phyloP scores from a whole-genome alignment of 106 monocot species.

The Dioscorea alata region DNA sequence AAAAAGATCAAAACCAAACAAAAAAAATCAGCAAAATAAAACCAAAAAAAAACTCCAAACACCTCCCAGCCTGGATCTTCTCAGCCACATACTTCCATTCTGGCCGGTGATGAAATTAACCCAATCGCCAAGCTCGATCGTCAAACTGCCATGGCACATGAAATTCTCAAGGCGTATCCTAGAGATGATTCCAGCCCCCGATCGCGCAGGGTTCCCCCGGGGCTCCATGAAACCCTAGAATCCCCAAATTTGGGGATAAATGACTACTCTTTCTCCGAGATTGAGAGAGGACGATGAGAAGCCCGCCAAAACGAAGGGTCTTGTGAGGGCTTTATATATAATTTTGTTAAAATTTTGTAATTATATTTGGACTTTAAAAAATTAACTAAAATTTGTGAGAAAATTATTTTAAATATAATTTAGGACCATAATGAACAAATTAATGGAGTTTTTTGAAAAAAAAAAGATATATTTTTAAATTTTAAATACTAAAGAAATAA shows the following conservation, averaged over 20 bases:
- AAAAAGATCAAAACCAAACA: neutral
- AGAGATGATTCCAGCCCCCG: conserved; percentile 61
- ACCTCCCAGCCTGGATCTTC: neutral
- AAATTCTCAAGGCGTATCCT: conserved; percentile 92
- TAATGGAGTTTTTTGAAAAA: too few species aligned
- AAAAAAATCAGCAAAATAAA: neutral
- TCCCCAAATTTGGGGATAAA: conserved; percentile 14
- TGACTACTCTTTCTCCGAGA: neutral
- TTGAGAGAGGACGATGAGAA: neutral
- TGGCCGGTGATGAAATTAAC: conserved; percentile 99
- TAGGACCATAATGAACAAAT: too few species aligned
- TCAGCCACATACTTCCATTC: conserved; percentile 64
- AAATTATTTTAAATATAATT: too few species aligned
- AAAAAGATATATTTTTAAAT: too few species aligned
- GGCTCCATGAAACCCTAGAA: conserved; percentile 20
- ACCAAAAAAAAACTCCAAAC: neutral
- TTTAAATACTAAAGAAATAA: too few species aligned
- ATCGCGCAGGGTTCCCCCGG: conserved; percentile 4
- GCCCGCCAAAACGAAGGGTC: neutral
- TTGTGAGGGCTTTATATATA: neutral
- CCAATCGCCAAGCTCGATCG: conserved; percentile 69
- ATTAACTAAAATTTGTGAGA: too few species aligned
- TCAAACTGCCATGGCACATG: conserved; percentile 87
- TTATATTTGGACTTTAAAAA: too few species aligned
- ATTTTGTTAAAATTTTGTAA: neutral